Base-by-base conservation (phyloP, 1,284 basidiomycete species). In the Neolentinus lepideus region DNA sequence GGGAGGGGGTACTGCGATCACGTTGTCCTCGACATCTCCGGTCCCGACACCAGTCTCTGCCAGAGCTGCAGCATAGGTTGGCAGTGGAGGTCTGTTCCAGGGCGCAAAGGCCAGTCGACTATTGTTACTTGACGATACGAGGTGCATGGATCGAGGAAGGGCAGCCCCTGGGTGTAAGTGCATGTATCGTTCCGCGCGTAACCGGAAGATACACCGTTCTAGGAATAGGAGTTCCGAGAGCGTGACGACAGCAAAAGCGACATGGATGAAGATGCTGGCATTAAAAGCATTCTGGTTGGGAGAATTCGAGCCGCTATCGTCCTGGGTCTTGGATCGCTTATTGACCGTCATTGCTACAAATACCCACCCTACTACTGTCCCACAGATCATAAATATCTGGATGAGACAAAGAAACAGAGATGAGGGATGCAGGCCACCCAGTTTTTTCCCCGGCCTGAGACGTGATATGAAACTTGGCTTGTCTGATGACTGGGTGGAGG, bases 21-120 rank as follows among this genome's bases (percentile, higher is more conserved):
- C 65, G 64, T 78, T 74, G 66, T 86, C 85, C 63, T 88, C 86
- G 24, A 85, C 85, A 65, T 88, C 85, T 31, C 85, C 86, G 1
- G 86, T 88, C n/a, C 82, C 81, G 11, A 72, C 72, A 22, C 85
- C 85, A 65, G 80, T 83, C 61, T 85, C 77, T 16, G 81, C 78
- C n/a, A 89, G 72, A 3, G 82, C 79, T 25, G 84, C 81, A 2
- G 84, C 84, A 64, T 88, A 88, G 2, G 84, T 85, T 0, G 85
- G 85, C 47, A 88, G 69, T 8, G 84, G 77, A 0, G 84, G 83
- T 19, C 85, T 74, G 66, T 83, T 82, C 86, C 85, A 88, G 1
- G 85, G 86, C 11, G 83, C 78, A 56, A 83, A 74, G 1, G 74
- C 74, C 59, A 86, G 75, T 61, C 35, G 65, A 35, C 61, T 45